These are phyloP conservation scores for Lobosporangium transversale DNA, from an alignment of 192 early-diverging fungal genomes.

Conservation along the genomic window DNA sequence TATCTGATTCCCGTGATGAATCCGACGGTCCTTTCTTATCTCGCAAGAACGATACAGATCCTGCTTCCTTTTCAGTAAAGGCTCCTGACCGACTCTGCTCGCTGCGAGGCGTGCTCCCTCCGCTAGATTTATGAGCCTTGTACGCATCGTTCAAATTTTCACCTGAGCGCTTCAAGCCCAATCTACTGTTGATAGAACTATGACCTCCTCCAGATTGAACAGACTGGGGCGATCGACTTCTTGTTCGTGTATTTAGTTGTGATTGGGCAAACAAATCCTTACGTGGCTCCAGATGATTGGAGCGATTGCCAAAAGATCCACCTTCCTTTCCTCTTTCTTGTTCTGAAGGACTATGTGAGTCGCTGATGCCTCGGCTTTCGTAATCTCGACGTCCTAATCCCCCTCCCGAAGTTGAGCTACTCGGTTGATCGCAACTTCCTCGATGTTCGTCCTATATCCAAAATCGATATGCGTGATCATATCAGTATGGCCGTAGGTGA, in stretches of 20 bases:
- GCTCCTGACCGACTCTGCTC: slow-evolving; percentile 8
- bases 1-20: background rate
- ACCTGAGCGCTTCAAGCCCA: slow-evolving; percentile 28
- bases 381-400: slow-evolving; percentile 8
- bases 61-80: background rate
- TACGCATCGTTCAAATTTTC: slow-evolving; percentile 7
- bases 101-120: slow-evolving; percentile 15
- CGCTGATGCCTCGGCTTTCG: background rate
- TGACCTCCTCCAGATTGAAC: slow-evolving; percentile 9
- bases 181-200: slow-evolving; percentile 18
- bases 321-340: slow-evolving; percentile 8
- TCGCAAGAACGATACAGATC: slow-evolving; percentile 28
- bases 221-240: background rate
- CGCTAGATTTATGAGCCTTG: slow-evolving; percentile 29
- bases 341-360: slow-evolving; percentile 6
- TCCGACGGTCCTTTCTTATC: slow-evolving; percentile 11
- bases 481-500: no score
- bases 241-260: background rate
- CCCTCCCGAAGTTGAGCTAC: background rate
- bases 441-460: slow-evolving; percentile 7
- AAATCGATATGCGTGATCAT: no score
- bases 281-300: background rate
- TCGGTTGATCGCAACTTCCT: background rate
- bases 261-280: background rate
- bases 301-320: background rate